Conservation (phyloP, 805 yeast genomes). For the Ascoidea asiatica region DNA sequence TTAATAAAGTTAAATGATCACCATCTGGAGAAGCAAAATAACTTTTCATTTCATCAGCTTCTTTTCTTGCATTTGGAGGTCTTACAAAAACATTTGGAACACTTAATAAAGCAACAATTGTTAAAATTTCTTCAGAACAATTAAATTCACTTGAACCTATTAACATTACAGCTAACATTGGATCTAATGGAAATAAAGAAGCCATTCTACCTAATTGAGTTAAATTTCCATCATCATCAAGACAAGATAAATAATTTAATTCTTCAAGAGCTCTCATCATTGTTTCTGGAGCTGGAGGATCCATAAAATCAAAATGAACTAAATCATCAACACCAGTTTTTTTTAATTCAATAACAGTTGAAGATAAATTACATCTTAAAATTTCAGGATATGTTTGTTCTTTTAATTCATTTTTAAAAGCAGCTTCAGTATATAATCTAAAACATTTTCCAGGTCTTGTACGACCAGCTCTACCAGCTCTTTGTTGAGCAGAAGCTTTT, state of each 20-base stretch:
- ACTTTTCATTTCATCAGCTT: constrained; percentile 85
- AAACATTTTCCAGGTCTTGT: constrained; percentile 97
- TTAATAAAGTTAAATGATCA: constrained; percentile 82
- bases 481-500: constrained; percentile 93
- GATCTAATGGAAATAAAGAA: constrained; percentile 90
- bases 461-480: constrained; percentile 99
- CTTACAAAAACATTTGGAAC: constrained; percentile 93
- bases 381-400: constrained; percentile 97
- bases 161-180: constrained; percentile 86
- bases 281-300: constrained; percentile 98
- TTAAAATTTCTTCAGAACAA: constrained; percentile 80
- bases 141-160: constrained; percentile 75
- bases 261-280: constrained; percentile 99
- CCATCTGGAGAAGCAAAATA: constrained; percentile 88
- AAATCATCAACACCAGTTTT: constrained; percentile 91
- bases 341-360: constrained; percentile 85
- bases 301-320: constrained; percentile 97
- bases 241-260: constrained; percentile 76
- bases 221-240: constrained; percentile 83
- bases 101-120: constrained; percentile 80
- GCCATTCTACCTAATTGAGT: constrained; percentile 85
- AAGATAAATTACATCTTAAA: constrained; percentile 76
- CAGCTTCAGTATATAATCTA: constrained; percentile 92
- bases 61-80: constrained; percentile 75
- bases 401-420: constrained; percentile 82